phyloP scores from a whole-genome alignment of 1,139 yeast species.

The Ogataea hybrid region DNA sequence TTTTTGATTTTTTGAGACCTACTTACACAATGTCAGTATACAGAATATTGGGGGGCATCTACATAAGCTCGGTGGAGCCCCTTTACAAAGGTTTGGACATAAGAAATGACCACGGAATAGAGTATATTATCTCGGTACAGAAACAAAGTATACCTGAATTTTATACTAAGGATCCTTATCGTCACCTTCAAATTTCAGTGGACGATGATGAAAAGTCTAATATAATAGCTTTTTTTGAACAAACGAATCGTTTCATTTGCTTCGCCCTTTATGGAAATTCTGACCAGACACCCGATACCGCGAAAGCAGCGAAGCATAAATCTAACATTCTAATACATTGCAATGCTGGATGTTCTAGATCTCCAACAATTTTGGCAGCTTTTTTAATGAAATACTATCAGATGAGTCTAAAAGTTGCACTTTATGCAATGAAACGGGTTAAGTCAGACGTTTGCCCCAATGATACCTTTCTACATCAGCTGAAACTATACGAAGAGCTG shows the following conservation, averaged over 20 bases:
- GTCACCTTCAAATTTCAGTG: slow-evolving; percentile 61
- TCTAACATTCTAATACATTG: slow-evolving; percentile 61
- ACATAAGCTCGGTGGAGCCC: slow-evolving; percentile 59
- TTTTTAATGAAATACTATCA: slow-evolving; percentile 75
- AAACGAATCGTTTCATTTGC: slow-evolving; percentile 66
- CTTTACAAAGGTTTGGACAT: slow-evolving; percentile 45
- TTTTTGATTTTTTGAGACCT: not conserved
- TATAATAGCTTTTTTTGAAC: slow-evolving; percentile 58
- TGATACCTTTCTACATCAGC: slow-evolving; percentile 69
- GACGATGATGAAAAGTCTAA: slow-evolving; percentile 68
- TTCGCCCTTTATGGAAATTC: slow-evolving; percentile 50
- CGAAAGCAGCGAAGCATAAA: slow-evolving; percentile 41
- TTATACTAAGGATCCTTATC: slow-evolving; percentile 45
- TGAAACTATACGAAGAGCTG: slow-evolving; percentile 55
- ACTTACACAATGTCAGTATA: slow-evolving; percentile 8
- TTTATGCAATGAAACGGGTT: slow-evolving; percentile 68
- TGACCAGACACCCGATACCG: slow-evolving; percentile 30
- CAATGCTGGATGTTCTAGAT: slow-evolving; percentile 87
- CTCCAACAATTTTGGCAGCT: slow-evolving; percentile 70
- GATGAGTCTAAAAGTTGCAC: slow-evolving; percentile 56
- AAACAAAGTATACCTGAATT: slow-evolving; percentile 59
- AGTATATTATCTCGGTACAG: slow-evolving; percentile 68
- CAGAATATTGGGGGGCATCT: slow-evolving; percentile 65
- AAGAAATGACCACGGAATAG: slow-evolving; percentile 46
- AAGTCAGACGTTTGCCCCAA: slow-evolving; percentile 69